Percentiles rank a stretch among this genome's conserved stretches.
phyloP scores from a whole-genome alignment of 2,329 filamentous ascomycete species.

The Fusarium scirpi region DNA sequence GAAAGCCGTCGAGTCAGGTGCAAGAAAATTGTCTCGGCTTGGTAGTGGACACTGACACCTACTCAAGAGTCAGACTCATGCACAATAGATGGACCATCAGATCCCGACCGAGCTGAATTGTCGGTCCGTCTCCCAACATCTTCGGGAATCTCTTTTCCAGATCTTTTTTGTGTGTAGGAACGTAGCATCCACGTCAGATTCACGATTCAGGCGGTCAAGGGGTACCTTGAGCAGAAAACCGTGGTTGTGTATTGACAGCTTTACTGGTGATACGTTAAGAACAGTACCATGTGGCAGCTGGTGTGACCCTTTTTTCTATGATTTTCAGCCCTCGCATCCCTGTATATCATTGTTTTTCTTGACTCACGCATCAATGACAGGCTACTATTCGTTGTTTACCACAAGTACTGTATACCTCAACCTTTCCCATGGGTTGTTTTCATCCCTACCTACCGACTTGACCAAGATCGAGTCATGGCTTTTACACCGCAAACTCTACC shows the following conservation, averaged over 20 bases:
- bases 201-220: slow-evolving; percentile 34
- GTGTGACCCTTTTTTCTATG: slow-evolving; percentile 18
- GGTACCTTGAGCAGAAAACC: slow-evolving; percentile 7
- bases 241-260: slow-evolving; percentile 24
- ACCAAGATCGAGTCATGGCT: slow-evolving; percentile 19
- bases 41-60: slow-evolving; percentile 18
- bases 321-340: slow-evolving; percentile 16
- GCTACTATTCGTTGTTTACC: slow-evolving; percentile 2
- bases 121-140: slow-evolving; percentile 30
- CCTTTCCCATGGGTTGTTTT: not conserved
- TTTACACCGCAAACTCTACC: slow-evolving; percentile 27
- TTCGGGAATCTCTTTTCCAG: slow-evolving; percentile 17
- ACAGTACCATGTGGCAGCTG: slow-evolving; percentile 20
- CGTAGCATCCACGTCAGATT: slow-evolving; percentile 31
- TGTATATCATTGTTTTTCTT: slow-evolving; percentile 20
- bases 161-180: slow-evolving; percentile 1
- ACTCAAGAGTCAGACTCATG: slow-evolving; percentile 29
- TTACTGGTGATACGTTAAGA: slow-evolving; percentile 4
- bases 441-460: slow-evolving; percentile 9
- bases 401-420: slow-evolving; percentile 32
- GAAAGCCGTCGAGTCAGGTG: slow-evolving; percentile 25
- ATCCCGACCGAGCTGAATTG: slow-evolving; percentile 35
- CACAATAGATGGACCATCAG: slow-evolving; percentile 26
- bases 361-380: slow-evolving; percentile 27
- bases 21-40: slow-evolving; percentile 6